Conservation (phyloP, 805 yeast genomes). For the Myxozyma neotropica region DNA sequence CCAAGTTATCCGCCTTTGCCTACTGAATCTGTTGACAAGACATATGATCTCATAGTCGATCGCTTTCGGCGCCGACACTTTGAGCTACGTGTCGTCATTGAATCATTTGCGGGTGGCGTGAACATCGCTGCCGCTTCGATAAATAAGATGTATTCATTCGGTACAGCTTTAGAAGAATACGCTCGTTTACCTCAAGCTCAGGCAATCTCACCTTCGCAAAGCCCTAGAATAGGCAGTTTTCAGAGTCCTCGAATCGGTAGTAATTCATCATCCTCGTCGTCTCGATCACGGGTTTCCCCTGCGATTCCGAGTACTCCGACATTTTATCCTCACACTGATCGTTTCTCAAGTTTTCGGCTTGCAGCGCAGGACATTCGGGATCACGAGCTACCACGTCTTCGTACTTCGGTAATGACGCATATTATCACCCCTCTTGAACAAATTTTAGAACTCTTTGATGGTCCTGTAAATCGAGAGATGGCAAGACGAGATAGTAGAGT, state of each 20-base stretch:
- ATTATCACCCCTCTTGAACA: slow-evolving; percentile 24
- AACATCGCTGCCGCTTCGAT: not conserved
- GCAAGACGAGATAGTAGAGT: slow-evolving; percentile 21
- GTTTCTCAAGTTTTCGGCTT: slow-evolving; percentile 5
- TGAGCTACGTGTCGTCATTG: slow-evolving; percentile 21
- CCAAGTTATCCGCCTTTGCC: not conserved
- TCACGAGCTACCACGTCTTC: slow-evolving; percentile 14
- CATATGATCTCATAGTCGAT: slow-evolving; percentile 21
- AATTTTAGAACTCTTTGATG: slow-evolving; percentile 19
- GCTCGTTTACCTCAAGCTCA: slow-evolving; percentile 2
- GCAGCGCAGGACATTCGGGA: slow-evolving; percentile 17
- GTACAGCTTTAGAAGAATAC: slow-evolving; percentile 13
- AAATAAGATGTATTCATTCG: slow-evolving; percentile 9
- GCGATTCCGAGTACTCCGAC: not conserved
- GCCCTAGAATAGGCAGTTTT: not conserved
- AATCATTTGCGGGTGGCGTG: slow-evolving; percentile 8
- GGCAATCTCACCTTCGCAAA: not conserved
- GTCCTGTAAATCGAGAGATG: slow-evolving; percentile 15
- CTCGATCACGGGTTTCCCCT: no score
- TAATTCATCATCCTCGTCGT: not conserved
- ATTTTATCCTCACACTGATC: not conserved
- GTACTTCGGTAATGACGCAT: slow-evolving; percentile 15
- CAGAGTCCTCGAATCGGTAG: not conserved
- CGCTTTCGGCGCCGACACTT: slow-evolving; percentile 24
- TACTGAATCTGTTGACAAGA: slow-evolving; percentile 11